Base-by-base conservation (phyloP, 257 asterid genomes). In the Solanum corneliomulleri region DNA sequence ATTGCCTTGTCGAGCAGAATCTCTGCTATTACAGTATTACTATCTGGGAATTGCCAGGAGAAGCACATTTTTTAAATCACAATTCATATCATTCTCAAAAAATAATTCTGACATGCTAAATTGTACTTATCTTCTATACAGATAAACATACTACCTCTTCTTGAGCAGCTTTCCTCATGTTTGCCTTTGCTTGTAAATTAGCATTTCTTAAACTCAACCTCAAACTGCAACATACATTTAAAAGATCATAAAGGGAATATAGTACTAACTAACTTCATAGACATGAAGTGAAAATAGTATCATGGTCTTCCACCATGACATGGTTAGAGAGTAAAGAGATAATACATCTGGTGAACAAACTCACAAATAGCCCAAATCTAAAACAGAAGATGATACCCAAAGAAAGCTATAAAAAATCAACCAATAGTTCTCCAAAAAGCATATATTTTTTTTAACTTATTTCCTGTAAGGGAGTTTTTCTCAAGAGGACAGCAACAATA, bases 171-270 rank as follows among this genome's bases (percentile, higher is more conserved):
- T 93, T 93, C 92, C 89, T 95, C 93, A 93, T 89, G 87, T 97
- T 97, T 58, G 87, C 93, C 93, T 95, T 97, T 18, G 99, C 99
- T 95, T 94, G 96, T 90, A 97, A 87, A 92, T 95, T 95, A 33
- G 99, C 98, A 33, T 92, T 92, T 92, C 99, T 94, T 87, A 95
- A 88, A 88, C 92, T 92, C 88, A 70, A 29, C 88, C 97, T 87
- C 96, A 93, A 88, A 88, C 99, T 97, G 85, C 86, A 90, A 25
- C 23, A 82, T 82, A 68, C 45, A 86, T 86, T 21, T 31, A 68
- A 66, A 21, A 49, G 8, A 44, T 49, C 49, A 33, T 14, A 31
- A 41, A 82, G 7, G 14, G 52, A 49, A 47, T 29, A 16, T 47
- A 5, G 44, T 18, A 47, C 9, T 29, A 9, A 80, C 44, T 47